Conservation (phyloP, 202 grass and related monocot species). For the Panicum virgatum region DNA sequence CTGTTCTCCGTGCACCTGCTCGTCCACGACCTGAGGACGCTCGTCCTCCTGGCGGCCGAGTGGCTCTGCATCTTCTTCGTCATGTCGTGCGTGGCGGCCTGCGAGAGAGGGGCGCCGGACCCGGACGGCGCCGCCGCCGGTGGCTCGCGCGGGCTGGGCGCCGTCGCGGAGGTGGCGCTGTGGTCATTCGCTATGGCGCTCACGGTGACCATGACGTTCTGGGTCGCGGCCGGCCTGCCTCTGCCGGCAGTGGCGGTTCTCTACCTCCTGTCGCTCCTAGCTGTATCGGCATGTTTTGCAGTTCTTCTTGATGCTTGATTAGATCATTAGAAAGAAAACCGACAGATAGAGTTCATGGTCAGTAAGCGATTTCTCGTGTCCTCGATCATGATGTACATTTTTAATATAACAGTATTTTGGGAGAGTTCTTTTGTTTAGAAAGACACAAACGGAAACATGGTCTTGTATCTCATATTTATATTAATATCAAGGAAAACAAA, state of each 20-base stretch:
- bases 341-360: not conserved
- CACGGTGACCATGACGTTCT: slow-evolving; percentile 46
- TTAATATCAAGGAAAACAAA: too few species aligned
- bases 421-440: too few species aligned
- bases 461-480: too few species aligned
- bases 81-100: slow-evolving; percentile 24
- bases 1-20: slow-evolving; percentile 30
- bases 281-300: slow-evolving; percentile 20
- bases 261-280: slow-evolving; percentile 25
- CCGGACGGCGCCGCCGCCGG: not conserved
- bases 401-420: not conserved
- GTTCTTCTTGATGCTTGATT: slow-evolving; percentile 17
- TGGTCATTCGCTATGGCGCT: slow-evolving; percentile 41
- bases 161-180: slow-evolving; percentile 24
- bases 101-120: not conserved
- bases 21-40: slow-evolving; percentile 21
- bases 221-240: slow-evolving; percentile 20
- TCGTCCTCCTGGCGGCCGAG: slow-evolving; percentile 30
- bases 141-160: not conserved
- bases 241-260: slow-evolving; percentile 5
- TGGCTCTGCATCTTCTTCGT: slow-evolving; percentile 42
- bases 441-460: too few species aligned
- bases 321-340: not conserved
- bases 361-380: not conserved
- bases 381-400: not conserved